Base-by-base conservation (phyloP, 2,329 filamentous ascomycete genomes). In the Aspergillus costaricaensis region DNA sequence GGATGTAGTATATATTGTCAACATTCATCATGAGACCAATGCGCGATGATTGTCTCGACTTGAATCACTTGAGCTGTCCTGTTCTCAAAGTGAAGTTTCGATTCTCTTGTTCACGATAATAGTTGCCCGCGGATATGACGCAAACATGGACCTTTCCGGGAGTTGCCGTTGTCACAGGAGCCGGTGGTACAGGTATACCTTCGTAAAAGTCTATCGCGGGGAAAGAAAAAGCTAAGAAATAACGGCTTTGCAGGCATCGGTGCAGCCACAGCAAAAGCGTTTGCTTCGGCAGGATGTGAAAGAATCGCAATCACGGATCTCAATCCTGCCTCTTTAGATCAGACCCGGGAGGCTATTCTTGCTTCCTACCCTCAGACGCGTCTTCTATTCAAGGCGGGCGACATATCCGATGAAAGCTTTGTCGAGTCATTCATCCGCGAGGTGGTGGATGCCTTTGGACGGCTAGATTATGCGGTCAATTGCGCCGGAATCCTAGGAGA, bases 391-490 rank as follows among this genome's bases (percentile, higher is more conserved):
- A 63, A 63, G 10, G 67, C 77, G 0, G 83, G 83, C 6, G 80
- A 86, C 55, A 72, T 86, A 19, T 74, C 83, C 0, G 76, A 82
- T 23, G 79, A 82, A 48, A 55, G 55, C 0, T 85, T 82, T 61
- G 76, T 81, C 23, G 70, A 75, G 3, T 67, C 67, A 0, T 76
- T 83, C 17, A 38, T 67, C 12, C 32, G 43, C 5, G 25, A 59
- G 9, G 70, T 75, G 1, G 68, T 75, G 0, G 68, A 70, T 4
- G 63, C 65, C 0, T 83, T 84, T 59, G 70, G 71, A 0, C 79
- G 84, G 7, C 68, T 87, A 4, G 84, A 87, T 66, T 87, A 86
- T 67, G 80, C 79, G 0, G 81, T 86, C 6, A 83, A 83, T 59
- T 85, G 83, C 55, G 85, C 84, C 0, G 85, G 85, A 0, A 77